A percentile compares a stretch with the other conserved stretches of the same genome.
Evolutionary conservation across 140 eudicot species (phyloP).

Genomic region (Bidens hawaiensis): DNA sequence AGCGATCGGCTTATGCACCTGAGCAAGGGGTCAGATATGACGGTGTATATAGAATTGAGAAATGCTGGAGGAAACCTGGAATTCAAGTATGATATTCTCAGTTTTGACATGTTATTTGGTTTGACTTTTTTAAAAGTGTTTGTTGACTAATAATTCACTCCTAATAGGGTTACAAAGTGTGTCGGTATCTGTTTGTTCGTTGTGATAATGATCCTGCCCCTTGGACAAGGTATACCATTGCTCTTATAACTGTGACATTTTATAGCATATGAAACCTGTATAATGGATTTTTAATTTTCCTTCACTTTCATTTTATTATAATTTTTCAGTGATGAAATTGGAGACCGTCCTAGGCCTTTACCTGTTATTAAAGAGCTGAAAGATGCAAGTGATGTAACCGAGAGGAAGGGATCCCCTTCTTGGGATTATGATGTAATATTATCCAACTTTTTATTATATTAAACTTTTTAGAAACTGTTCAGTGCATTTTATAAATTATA

Average conservation of each 20-base stretch:
- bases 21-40: slow-evolving; percentile 70
- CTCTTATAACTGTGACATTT: not conserved
- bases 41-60: slow-evolving; percentile 76
- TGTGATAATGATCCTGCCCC: slow-evolving; percentile 99
- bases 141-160: slow-evolving; percentile 11
- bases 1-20: slow-evolving; percentile 78
- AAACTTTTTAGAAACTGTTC: not conserved
- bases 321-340: slow-evolving; percentile 59
- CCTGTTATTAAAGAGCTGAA: slow-evolving; percentile 62
- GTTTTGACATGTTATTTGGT: not conserved
- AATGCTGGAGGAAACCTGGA: slow-evolving; percentile 81
- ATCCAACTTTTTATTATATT: not conserved
- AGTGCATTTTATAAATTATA: not conserved
- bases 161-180: slow-evolving; percentile 65
- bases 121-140: not conserved
- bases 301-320: not conserved
- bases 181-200: slow-evolving; percentile 87
- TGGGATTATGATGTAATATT: slow-evolving; percentile 90
- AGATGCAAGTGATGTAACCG: slow-evolving; percentile 62
- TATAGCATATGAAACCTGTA: not conserved
- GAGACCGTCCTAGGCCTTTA: slow-evolving; percentile 78
- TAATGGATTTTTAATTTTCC: not conserved
- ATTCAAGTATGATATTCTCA: slow-evolving; percentile 43
- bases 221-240: slow-evolving; percentile 75
- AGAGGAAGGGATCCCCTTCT: slow-evolving; percentile 58